Percentiles rank a stretch among this genome's conserved stretches.
Conservation (phyloP, 169 alveolate genomes). For the Eimeria brunetti region DNA sequence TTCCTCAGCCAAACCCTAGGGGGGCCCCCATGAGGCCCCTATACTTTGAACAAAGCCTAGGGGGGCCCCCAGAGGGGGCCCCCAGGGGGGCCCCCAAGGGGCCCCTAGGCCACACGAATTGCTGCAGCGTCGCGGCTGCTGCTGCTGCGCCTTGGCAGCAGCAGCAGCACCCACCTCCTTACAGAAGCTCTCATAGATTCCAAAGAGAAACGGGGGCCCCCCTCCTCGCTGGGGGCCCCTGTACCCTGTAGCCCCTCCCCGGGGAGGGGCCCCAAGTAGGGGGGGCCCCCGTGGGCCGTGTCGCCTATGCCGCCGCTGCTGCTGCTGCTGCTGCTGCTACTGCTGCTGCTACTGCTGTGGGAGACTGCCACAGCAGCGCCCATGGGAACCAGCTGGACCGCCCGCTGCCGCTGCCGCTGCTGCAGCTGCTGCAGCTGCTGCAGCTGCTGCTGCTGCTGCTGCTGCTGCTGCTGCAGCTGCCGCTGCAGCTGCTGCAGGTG, state of each 20-base stretch:
- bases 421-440: neutral
- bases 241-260: neutral
- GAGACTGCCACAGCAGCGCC: neutral
- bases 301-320: neutral
- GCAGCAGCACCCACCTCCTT: neutral
- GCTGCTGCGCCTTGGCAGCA: neutral
- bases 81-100: too few relatives aligned
- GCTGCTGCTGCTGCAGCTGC: conserved; percentile 13
- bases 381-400: neutral
- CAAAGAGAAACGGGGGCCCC: neutral
- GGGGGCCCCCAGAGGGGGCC: neutral
- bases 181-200: neutral
- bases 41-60: too few relatives aligned
- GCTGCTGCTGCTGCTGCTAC: conserved; percentile 48
- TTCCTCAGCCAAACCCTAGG: neutral
- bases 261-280: neutral
- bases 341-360: conserved; percentile 3
- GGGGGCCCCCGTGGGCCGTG: neutral
- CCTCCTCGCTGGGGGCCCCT: conserved; percentile 3
- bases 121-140: neutral
- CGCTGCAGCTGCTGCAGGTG: neutral
- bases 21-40: neutral
- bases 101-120: neutral
- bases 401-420: neutral
- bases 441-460: neutral